Base-by-base conservation (phyloP, 495 filamentous ascomycete genomes). In the Tuber calosporum region DNA sequence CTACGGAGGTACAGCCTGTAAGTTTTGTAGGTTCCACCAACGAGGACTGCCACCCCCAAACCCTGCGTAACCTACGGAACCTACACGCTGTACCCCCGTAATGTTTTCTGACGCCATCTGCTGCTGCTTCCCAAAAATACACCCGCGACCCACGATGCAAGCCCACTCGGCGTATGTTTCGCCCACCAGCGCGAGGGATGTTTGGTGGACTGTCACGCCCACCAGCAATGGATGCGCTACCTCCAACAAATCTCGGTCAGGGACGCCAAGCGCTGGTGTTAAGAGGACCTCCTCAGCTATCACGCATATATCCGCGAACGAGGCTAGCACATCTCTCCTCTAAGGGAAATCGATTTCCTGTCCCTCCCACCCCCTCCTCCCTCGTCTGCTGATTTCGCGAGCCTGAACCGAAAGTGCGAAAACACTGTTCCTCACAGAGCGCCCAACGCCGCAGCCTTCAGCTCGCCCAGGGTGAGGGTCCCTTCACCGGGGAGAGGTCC, bases 21-120 rank as follows among this genome's bases (percentile, higher is more conserved):
- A n/a, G n/a, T n/a, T n/a, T n/a, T n/a, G n/a, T n/a, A n/a, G n/a
- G n/a, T n/a, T n/a, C n/a, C n/a, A n/a, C n/a, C n/a, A n/a, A n/a
- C n/a, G n/a, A n/a, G n/a, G n/a, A n/a, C n/a, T n/a, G n/a, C n/a
- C n/a, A n/a, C n/a, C n/a, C n/a, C n/a, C n/a, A n/a, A n/a, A n/a
- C n/a, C n/a, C n/a, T n/a, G n/a, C n/a, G n/a, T n/a, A n/a, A n/a
- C n/a, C n/a, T n/a, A n/a, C n/a, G n/a, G n/a, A n/a, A n/a, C n/a
- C n/a, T n/a, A n/a, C n/a, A n/a, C n/a, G n/a, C n/a, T n/a, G n/a
- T n/a, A n/a, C n/a, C n/a, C n/a, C n/a, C n/a, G n/a, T 99, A 9
- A 91, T 99, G 88, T 92, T 99, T 20, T 97, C 95, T 77, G 96
- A 94, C 26, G 91, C 93, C 2, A 94, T 93, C 62, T 98, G 98